Evolutionary conservation across 2,329 filamentous ascomycete genomes (phyloP).

Genomic region (Amauroascus verrucosus): DNA sequence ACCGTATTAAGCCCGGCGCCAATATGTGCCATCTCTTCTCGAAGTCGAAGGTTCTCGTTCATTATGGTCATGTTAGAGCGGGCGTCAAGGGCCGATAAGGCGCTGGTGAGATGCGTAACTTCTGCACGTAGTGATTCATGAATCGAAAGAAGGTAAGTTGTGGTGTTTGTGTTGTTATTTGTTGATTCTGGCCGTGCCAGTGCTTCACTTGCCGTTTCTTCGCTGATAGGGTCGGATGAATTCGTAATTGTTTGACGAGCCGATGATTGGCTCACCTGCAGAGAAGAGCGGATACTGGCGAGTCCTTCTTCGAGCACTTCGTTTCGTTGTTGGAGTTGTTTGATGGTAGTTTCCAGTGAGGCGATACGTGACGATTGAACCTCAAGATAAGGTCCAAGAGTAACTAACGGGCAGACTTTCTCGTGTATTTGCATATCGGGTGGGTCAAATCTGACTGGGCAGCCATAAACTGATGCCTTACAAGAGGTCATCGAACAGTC

Average conservation of each 20-base stretch:
- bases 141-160: slow-evolving; percentile 50
- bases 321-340: slow-evolving; percentile 38
- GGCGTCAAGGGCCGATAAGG: slow-evolving; percentile 50
- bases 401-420: slow-evolving; percentile 42
- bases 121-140: slow-evolving; percentile 53
- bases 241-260: slow-evolving; percentile 13
- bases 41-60: slow-evolving; percentile 52
- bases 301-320: slow-evolving; percentile 40
- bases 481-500: slow-evolving; percentile 31
- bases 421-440: slow-evolving; percentile 36
- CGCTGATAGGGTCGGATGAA: slow-evolving; percentile 7
- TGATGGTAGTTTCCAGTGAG: slow-evolving; percentile 36
- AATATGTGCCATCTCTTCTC: slow-evolving; percentile 53
- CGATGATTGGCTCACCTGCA: slow-evolving; percentile 26
- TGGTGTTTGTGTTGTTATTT: slow-evolving; percentile 31
- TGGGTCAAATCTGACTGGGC: slow-evolving; percentile 30
- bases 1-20: slow-evolving; percentile 50
- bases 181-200: slow-evolving; percentile 17
- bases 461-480: slow-evolving; percentile 36
- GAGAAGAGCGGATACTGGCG: slow-evolving; percentile 32
- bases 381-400: slow-evolving; percentile 37
- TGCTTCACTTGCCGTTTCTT: slow-evolving; percentile 16
- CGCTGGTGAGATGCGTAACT: slow-evolving; percentile 44
- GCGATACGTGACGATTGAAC: slow-evolving; percentile 35
- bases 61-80: slow-evolving; percentile 53